phyloP scores from a whole-genome alignment of 805 yeast genomes.

The Osmozyma mogii region DNA sequence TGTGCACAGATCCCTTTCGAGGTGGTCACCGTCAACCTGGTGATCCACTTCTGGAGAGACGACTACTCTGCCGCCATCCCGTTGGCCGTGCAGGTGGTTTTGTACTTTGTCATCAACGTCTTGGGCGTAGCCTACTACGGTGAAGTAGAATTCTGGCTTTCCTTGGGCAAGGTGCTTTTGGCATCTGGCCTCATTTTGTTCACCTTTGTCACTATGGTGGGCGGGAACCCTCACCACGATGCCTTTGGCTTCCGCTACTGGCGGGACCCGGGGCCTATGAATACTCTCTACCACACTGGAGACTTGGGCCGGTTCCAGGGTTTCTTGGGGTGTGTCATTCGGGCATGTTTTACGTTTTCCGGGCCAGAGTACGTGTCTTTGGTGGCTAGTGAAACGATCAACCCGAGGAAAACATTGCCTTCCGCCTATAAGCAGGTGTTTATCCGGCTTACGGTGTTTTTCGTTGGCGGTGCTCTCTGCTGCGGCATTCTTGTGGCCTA shows the following conservation, averaged over 20 bases:
- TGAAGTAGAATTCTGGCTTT: constrained; percentile 46
- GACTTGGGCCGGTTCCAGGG: constrained; percentile 62
- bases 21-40: constrained; percentile 70
- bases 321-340: constrained; percentile 57
- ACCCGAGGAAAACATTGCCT: constrained; percentile 70
- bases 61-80: constrained; percentile 69
- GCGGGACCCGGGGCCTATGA: constrained; percentile 14
- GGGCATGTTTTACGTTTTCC: constrained; percentile 72
- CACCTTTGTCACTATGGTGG: constrained; percentile 14
- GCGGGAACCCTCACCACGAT: constrained; percentile 14
- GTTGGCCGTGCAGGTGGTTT: constrained; percentile 52
- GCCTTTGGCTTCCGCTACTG: constrained; percentile 16
- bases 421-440: constrained; percentile 72
- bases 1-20: constrained; percentile 79
- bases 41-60: constrained; percentile 74
- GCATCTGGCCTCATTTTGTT: constrained; percentile 14
- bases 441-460: constrained; percentile 57
- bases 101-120: constrained; percentile 47
- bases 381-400: constrained; percentile 75
- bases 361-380: constrained; percentile 84
- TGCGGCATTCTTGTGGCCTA: constrained; percentile 72
- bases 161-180: constrained; percentile 29
- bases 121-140: constrained; percentile 45
- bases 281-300: constrained; percentile 31
- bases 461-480: constrained; percentile 65